Percentiles rank a stretch among this genome's conserved stretches.
Evolutionary conservation across 305 asterid genomes (phyloP).

Genomic region (Fraxinus velutina): DNA sequence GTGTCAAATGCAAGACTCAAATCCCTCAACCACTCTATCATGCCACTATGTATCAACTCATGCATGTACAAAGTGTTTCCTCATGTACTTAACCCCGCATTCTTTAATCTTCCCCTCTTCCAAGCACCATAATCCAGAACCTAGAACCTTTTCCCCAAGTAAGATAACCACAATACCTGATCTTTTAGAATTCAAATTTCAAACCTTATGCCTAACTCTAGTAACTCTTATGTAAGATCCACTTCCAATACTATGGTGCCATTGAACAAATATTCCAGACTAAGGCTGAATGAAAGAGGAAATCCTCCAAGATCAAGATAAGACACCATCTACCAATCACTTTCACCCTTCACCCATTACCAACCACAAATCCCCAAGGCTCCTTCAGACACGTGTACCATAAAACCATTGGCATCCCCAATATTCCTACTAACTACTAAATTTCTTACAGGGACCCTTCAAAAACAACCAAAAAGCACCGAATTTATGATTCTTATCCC

Average conservation of each 20-base stretch:
- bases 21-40: background rate
- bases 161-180: conserved; percentile 4
- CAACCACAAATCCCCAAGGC: background rate
- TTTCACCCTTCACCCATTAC: background rate
- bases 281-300: background rate
- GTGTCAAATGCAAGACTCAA: conserved; percentile 5
- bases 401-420: background rate
- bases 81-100: background rate
- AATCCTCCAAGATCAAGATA: background rate
- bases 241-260: background rate
- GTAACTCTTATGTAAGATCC: background rate
- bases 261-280: background rate
- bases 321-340: background rate
- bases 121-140: conserved; percentile 5
- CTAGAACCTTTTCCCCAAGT: background rate
- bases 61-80: conserved; percentile 6
- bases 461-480: background rate
- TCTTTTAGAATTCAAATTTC: background rate
- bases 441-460: background rate
- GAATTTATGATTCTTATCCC: background rate
- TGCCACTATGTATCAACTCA: background rate
- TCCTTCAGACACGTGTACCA: background rate
- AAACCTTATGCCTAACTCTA: background rate
- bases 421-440: background rate
- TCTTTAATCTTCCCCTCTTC: conserved; percentile 5